Conservation (phyloP, 129 eudicot genomes). For the carrot (Daucus carota) region DNA sequence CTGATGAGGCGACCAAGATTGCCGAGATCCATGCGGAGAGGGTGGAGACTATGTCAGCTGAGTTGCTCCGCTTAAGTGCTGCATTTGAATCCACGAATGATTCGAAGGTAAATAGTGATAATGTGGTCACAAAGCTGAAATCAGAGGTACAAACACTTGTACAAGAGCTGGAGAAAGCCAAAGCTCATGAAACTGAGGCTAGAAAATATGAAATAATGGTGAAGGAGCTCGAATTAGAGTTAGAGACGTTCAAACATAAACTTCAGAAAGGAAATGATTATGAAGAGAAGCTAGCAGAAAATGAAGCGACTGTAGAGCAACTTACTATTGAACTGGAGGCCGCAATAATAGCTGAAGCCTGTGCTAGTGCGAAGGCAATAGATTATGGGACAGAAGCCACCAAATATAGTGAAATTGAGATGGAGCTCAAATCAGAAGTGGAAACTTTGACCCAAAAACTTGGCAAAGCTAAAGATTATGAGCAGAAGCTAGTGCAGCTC, state of each 20-base stretch:
- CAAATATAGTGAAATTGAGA: conserved; percentile 20
- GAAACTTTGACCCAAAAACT: conserved; percentile 53
- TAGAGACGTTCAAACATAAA: conserved; percentile 29
- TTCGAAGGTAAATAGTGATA: conserved; percentile 36
- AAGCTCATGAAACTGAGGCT: conserved; percentile 33
- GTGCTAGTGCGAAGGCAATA: conserved; percentile 53
- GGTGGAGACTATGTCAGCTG: conserved; percentile 62
- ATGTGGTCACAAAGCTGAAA: conserved; percentile 43
- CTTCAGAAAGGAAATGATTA: conserved; percentile 20
- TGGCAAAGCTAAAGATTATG: conserved; percentile 42
- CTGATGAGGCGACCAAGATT: conserved; percentile 86
- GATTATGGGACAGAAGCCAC: conserved; percentile 39
- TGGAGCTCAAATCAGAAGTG: conserved; percentile 48
- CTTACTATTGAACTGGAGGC: conserved; percentile 46
- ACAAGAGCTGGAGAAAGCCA: conserved; percentile 26
- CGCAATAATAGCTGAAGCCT: conserved; percentile 20
- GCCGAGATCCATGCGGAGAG: conserved; percentile 82
- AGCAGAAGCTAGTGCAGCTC: conserved; percentile 46
- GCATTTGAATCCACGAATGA: conserved; percentile 52
- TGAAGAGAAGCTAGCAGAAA: conserved; percentile 35
- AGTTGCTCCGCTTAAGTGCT: conserved; percentile 55
- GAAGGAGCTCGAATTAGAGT: conserved; percentile 37
- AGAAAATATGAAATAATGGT: conserved; percentile 28
- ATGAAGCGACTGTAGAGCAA: conserved; percentile 10
- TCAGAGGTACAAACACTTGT: conserved; percentile 34